These are phyloP conservation scores for Silene uniflora DNA, from an alignment of 148 eudicot species.

Conservation along the genomic window DNA sequence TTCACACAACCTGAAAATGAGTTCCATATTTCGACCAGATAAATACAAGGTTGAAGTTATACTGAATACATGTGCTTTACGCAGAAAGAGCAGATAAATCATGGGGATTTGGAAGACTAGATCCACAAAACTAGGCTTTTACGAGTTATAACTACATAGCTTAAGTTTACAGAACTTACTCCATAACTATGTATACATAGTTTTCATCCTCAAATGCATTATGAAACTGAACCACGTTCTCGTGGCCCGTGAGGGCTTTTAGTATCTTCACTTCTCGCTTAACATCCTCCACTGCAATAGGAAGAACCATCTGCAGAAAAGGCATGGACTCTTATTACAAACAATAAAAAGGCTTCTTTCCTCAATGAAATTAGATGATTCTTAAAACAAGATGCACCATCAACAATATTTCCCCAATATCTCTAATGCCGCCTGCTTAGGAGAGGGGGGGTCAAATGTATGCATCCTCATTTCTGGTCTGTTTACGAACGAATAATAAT, in stretches of 20 bases:
- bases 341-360: neutral
- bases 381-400: too few relatives aligned
- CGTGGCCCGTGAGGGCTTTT: conserved; percentile 84
- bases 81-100: neutral
- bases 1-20: conserved; percentile 70
- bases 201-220: conserved; percentile 88
- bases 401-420: too few relatives aligned
- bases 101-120: neutral
- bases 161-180: conserved; percentile 51
- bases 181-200: conserved; percentile 94
- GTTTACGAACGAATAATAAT: too few relatives aligned
- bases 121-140: neutral
- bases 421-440: too few relatives aligned
- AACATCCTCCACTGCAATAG: conserved; percentile 92
- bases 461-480: too few relatives aligned
- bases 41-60: neutral
- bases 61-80: neutral
- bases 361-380: too few relatives aligned
- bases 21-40: neutral
- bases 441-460: too few relatives aligned
- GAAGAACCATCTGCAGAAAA: conserved; percentile 78
- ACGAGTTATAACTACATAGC: neutral
- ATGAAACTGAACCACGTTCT: conserved; percentile 91
- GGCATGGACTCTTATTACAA: conserved; percentile 11
- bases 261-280: conserved; percentile 95